A percentile compares a stretch with the other conserved stretches of the same genome.
Evolutionary conservation across 306 rosid genomes (phyloP).

Genomic region (Datisca glomerata): DNA sequence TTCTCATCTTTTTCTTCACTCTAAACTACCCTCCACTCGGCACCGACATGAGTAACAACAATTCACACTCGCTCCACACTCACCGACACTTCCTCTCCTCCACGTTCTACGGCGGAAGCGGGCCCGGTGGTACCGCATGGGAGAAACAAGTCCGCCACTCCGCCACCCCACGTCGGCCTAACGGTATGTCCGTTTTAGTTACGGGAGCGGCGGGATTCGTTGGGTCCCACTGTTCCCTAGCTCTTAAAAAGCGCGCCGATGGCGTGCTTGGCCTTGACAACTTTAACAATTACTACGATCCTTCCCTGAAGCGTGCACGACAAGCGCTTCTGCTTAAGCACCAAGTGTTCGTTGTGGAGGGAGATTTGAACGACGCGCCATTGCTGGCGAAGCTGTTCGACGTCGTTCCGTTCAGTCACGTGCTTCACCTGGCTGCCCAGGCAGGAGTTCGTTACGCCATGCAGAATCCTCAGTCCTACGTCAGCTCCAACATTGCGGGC

Average conservation of each 20-base stretch:
- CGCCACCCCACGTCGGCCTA: constrained; percentile 51
- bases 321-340: constrained; percentile 36
- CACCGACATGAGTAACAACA: not conserved
- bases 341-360: constrained; percentile 58
- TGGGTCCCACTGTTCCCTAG: constrained; percentile 67
- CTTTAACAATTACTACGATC: constrained; percentile 82
- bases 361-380: constrained; percentile 66
- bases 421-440: constrained; percentile 85
- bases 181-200: constrained; percentile 61
- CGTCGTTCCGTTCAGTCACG: constrained; percentile 70
- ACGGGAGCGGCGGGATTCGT: constrained; percentile 89
- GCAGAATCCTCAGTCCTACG: constrained; percentile 80
- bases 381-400: constrained; percentile 64
- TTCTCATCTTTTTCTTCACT: constrained; percentile 64
- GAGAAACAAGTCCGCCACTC: constrained; percentile 77
- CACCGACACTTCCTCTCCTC: constrained; percentile 42
- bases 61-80: constrained; percentile 16
- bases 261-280: constrained; percentile 80
- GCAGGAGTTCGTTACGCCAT: constrained; percentile 96
- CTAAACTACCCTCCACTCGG: constrained; percentile 66
- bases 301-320: constrained; percentile 60
- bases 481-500: constrained; percentile 75
- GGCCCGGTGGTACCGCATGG: constrained; percentile 56
- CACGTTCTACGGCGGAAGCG: constrained; percentile 37
- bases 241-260: constrained; percentile 79